Evolutionary conservation across 2,329 filamentous ascomycete species (phyloP).

Genomic region (Ophiocordyceps unilateralis): DNA sequence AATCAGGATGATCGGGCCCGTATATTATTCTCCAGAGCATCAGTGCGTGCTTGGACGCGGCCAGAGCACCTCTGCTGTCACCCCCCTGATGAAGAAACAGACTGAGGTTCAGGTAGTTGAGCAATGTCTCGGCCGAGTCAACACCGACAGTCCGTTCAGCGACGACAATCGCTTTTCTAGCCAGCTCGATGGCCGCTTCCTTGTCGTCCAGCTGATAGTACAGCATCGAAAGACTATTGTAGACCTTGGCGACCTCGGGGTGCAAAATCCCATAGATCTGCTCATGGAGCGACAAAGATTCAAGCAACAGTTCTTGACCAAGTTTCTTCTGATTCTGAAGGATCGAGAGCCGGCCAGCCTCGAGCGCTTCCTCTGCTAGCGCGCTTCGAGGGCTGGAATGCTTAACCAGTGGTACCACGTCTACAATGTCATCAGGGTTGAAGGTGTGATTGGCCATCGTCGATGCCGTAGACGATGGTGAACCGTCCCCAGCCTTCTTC

Average conservation of each 20-base stretch:
- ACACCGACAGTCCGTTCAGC: slow-evolving; percentile 87
- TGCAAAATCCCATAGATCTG: slow-evolving; percentile 97
- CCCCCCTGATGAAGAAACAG: slow-evolving; percentile 86
- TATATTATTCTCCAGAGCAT: slow-evolving; percentile 97
- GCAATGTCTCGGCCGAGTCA: slow-evolving; percentile 82
- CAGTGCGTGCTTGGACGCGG: slow-evolving; percentile 81
- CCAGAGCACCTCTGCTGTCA: slow-evolving; percentile 74
- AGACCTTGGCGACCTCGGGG: slow-evolving; percentile 86
- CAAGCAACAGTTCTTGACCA: slow-evolving; percentile 86
- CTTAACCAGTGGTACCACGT: slow-evolving; percentile 88
- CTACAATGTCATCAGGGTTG: slow-evolving; percentile 68
- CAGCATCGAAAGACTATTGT: slow-evolving; percentile 86
- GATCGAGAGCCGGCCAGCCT: slow-evolving; percentile 91
- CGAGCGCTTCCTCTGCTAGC: slow-evolving; percentile 85
- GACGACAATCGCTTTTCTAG: slow-evolving; percentile 91
- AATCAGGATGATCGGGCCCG: slow-evolving; percentile 83
- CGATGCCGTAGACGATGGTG: slow-evolving; percentile 28
- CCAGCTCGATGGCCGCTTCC: slow-evolving; percentile 83
- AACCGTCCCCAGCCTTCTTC: slow-evolving; percentile 38
- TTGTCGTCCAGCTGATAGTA: slow-evolving; percentile 98
- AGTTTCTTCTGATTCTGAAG: slow-evolving; percentile 90
- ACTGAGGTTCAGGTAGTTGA: slow-evolving; percentile 90
- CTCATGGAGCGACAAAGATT: slow-evolving; percentile 89
- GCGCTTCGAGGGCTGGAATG: slow-evolving; percentile 82
- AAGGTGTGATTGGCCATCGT: slow-evolving; percentile 35